Evolutionary conservation across 179 eudicot genomes (phyloP), one percentile per base, ranked within the genome.

Genomic region (Heliamphora pulchella): DNA sequence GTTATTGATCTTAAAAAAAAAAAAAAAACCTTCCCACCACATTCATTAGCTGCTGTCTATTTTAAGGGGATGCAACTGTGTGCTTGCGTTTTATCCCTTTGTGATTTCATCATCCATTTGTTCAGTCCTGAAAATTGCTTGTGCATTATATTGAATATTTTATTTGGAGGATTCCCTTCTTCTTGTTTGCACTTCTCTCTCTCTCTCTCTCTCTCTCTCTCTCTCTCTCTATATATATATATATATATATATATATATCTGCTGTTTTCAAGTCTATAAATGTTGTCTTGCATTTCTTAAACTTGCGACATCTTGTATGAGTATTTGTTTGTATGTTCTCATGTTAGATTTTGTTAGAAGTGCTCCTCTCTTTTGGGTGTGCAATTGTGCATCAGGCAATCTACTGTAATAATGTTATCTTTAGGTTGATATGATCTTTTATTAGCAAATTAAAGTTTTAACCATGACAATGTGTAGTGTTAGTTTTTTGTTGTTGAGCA

Each of bases 81-180:
- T 31, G 63, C 13, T 74, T 74, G 77, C 46, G 22, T 3, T 71
- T 48, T 50, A 50, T 71, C 75, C 3, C 59, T n/a, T 55, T 53
- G 47, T 74, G 63, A 31, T 61, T 58, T 75, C 31, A 51, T 68
- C 44, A 51, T 18, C 65, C 43, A 50, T 50, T 48, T 71, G 55
- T 50, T 50, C 75, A n/a, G 75, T 71, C 58, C 48, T 71, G 75
- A 71, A 70, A 71, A 47, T 71, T 50, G 17, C 43, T 71, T 71
- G 75, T 71, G 58, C 58, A n/a, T 71, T 18, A 46, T 41, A 50
- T 18, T 20, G 7, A 48, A 50, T 41, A 8, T 71, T 71, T 48
- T 17, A 4, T 18, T 71, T 7, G 59, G 75, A 8, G 50, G 50
- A 50, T 31, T 71, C 18, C 64, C 64, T 55, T 59, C 64, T 8